Base-by-base conservation (phyloP, 768 basidiomycete species). In the Daedaleopsis nitida region DNA sequence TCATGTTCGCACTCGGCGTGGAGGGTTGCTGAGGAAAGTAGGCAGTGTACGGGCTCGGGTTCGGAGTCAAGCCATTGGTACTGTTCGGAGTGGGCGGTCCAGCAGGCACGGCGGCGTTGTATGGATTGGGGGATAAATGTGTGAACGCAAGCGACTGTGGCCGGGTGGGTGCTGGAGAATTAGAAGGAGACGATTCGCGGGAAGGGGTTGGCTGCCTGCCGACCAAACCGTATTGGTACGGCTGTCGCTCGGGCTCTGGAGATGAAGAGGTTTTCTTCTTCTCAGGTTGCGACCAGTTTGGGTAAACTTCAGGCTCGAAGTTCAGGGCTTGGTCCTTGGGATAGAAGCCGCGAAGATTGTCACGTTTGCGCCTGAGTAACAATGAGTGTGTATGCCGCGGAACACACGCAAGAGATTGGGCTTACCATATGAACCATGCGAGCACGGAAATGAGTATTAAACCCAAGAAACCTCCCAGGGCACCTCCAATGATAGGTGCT, bases 151-250 rank as follows among this genome's bases (percentile, higher is more conserved):
- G 54, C 1, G 65, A 64, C 50, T 61, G 60, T 4, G 65, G 60
- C 4, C 57, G 62, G 19, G 65, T 58, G 14, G 61, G 62, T 3
- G 59, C 39, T 1, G 65, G 65, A 13, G 65, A 61, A 3, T 60
- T 37, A 45, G 51, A 27, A 38, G 57, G 60, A 21, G 68, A 59
- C n/a, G 62, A 48, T 17, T 42, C 47, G 24, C n/a, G 58, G 9
- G 65, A 55, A 17, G 59, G 64, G 21, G 63, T 50, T 9, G 56
- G 52, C 3, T 63, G 62, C 3, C 62, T 62, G 4, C 86, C 87
- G 24, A 88, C 81, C 44, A 83, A 76, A 17, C 86, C 86, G 63
- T 88, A 88, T 65, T 84, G 78, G 67, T 88, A 88, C 23, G 86
- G 85, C 68, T 75, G 80, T 5, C 83, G 84, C 50, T 80, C 78